Evolutionary conservation across 1,139 yeast genomes (phyloP), one percentile per base, ranked within the genome.

Genomic region (Yamadazyma membranifaciens): DNA sequence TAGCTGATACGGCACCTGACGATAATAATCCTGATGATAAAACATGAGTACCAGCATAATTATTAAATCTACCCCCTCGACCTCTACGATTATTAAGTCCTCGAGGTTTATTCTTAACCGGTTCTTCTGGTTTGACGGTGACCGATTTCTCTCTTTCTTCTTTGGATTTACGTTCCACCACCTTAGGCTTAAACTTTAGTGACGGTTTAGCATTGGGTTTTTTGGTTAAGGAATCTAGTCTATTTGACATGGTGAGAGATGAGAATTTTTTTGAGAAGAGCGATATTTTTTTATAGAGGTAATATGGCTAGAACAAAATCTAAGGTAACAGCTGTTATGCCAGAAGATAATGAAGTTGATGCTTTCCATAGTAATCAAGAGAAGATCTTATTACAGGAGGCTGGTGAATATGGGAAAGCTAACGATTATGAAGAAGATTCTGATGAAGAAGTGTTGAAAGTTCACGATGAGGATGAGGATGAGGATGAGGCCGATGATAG

Each of bases 131-230:
- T 45, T 79, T 75, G 38, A 76, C 65, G 45, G 72, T 70, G 7
- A 51, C 58, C 1, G 89, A 87, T 0, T 89, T 89, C 31, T 80
- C 79, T 57, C 96, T 69, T 54, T 87, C 96, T 53, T 86, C 92
- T 51, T 87, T 83, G 15, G 88, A 67, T 57, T 87, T 80, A 61
- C 97, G 71, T 1, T 87, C 87, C 32, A 88, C 95, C 1, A 73
- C 83, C 59, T 88, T 88, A 1, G 96, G 96, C 56, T 82, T 78
- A 62, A 88, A 88, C 60, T 83, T 81, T 39, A 78, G 68, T 24
- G 73, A 69, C 15, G 80, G 78, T 52, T 76, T 80, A 14, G 50
- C 42, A 3, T 55, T 47, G 11, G 65, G 54, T 47, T 65, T 62
- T 44, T 64, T 65, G 33, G 67, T 69, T 50, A 72, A 61, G 16